Percentiles rank a stretch among this genome's conserved stretches.
phyloP scores from a whole-genome alignment of 164 flowering plant genomes.

The Nymphaea colorata region DNA sequence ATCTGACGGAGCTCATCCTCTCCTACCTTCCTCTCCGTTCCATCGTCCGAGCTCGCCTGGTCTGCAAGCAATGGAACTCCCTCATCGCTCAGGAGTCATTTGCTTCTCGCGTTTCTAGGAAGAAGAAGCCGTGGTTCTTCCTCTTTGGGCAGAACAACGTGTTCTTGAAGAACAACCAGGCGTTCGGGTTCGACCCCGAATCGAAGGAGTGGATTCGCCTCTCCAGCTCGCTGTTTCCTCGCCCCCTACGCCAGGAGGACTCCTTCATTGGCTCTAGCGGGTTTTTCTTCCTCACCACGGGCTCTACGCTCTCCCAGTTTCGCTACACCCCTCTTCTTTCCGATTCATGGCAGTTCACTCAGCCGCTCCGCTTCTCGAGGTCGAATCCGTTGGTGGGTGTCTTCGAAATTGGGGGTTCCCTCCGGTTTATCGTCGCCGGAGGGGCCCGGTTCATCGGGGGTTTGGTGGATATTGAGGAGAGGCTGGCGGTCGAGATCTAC shows the following conservation, averaged over 20 bases:
- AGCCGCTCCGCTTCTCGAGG: slow-evolving; percentile 37
- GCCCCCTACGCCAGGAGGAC: slow-evolving; percentile 9
- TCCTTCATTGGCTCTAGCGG: slow-evolving; percentile 33
- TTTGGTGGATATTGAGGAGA: slow-evolving; percentile 51
- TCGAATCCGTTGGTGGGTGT: slow-evolving; percentile 51
- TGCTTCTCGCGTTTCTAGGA: slow-evolving; percentile 15
- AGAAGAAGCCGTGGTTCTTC: slow-evolving; percentile 51
- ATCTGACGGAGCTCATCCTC: slow-evolving; percentile 42
- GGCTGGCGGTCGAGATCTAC: slow-evolving; percentile 50
- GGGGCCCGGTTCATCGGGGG: slow-evolving; percentile 48
- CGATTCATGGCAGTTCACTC: slow-evolving; percentile 25
- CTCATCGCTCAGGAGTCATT: slow-evolving; percentile 26
- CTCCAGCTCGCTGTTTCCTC: slow-evolving; percentile 17
- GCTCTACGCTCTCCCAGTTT: slow-evolving; percentile 19
- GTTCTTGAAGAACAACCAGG: slow-evolving; percentile 40
- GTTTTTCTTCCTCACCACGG: slow-evolving; percentile 33
- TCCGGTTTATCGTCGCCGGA: slow-evolving; percentile 44
- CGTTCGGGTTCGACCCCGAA: slow-evolving; percentile 61
- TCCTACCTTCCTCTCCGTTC: slow-evolving; percentile 48
- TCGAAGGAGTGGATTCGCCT: slow-evolving; percentile 41
- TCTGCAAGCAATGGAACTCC: slow-evolving; percentile 48
- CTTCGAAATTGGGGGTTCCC: slow-evolving; percentile 10
- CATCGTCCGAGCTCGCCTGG: slow-evolving; percentile 38
- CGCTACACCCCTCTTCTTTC: slow-evolving; percentile 26
- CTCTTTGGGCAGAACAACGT: slow-evolving; percentile 47